Conservation (phyloP, 2,329 filamentous ascomycete species). For the Cordyceps cicadae region DNA sequence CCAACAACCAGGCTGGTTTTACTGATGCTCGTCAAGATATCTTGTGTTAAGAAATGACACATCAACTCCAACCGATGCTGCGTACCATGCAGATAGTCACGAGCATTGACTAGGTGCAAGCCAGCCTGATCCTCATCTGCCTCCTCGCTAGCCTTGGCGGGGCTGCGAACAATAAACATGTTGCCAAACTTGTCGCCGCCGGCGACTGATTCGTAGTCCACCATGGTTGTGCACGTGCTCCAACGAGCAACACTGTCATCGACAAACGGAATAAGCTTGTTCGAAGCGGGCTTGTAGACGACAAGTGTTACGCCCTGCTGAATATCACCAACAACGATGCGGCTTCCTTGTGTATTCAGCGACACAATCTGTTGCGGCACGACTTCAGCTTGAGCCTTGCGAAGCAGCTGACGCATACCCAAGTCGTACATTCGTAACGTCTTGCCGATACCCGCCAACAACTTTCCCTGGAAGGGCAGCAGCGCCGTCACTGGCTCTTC, state of each 20-base stretch:
- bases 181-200: constrained; percentile 98
- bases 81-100: constrained; percentile 82
- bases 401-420: constrained; percentile 83
- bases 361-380: constrained; percentile 77
- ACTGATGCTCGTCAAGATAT: constrained; percentile 83
- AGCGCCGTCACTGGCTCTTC: constrained; percentile 86
- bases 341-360: constrained; percentile 80
- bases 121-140: constrained; percentile 89
- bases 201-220: constrained; percentile 93
- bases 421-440: constrained; percentile 84
- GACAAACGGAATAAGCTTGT: constrained; percentile 84
- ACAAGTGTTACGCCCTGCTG: constrained; percentile 87
- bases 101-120: constrained; percentile 82
- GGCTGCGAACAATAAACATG: constrained; percentile 83
- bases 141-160: constrained; percentile 76
- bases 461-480: constrained; percentile 81
- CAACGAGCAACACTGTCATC: constrained; percentile 86
- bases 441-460: constrained; percentile 78
- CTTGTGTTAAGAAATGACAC: constrained; percentile 83
- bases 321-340: constrained; percentile 86
- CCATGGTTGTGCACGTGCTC: constrained; percentile 86
- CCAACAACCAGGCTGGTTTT: constrained; percentile 87
- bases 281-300: constrained; percentile 87
- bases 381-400: constrained; percentile 79
- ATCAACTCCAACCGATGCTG: constrained; percentile 77